Percentiles rank a stretch among this genome's conserved stretches.
These are phyloP conservation scores for Chaetomium fimeti DNA, from an alignment of 495 filamentous ascomycete genomes.

Conservation along the genomic window DNA sequence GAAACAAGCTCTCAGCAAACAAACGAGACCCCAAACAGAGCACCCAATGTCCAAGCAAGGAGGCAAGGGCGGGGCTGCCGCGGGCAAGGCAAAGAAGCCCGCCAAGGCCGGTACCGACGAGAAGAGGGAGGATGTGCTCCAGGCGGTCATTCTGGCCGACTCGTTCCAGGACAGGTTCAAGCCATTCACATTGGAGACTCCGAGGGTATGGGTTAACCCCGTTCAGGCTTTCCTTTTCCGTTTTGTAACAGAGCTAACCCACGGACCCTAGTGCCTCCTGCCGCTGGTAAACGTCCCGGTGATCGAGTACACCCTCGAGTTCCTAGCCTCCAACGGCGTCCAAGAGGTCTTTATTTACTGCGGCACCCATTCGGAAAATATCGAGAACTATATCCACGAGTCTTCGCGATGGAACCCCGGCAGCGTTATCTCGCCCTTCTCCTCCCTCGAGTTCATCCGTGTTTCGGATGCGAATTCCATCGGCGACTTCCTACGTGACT, in stretches of 20 bases:
- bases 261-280: slow-evolving; percentile 70
- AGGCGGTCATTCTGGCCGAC: slow-evolving; percentile 90
- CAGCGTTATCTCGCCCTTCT: slow-evolving; percentile 74
- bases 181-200: slow-evolving; percentile 84
- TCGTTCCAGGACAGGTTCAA: slow-evolving; percentile 88
- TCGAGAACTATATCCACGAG: slow-evolving; percentile 76
- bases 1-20: not conserved
- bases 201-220: slow-evolving; percentile 62
- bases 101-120: slow-evolving; percentile 50
- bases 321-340: slow-evolving; percentile 88
- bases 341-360: slow-evolving; percentile 91
- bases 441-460: slow-evolving; percentile 77
- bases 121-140: slow-evolving; percentile 81
- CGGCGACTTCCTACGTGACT: slow-evolving; percentile 91
- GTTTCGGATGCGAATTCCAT: slow-evolving; percentile 78
- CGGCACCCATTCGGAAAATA: slow-evolving; percentile 81
- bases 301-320: slow-evolving; percentile 97
- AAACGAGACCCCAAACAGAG: not conserved
- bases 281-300: slow-evolving; percentile 90
- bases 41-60: slow-evolving; percentile 48
- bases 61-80: slow-evolving; percentile 42
- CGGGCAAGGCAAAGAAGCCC: slow-evolving; percentile 58
- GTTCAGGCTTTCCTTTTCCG: slow-evolving; percentile 2
- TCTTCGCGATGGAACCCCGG: slow-evolving; percentile 45
- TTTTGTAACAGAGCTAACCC: slow-evolving; percentile 14